These are phyloP conservation scores for Potentilla sterilis DNA, from an alignment of 306 rosid species.

Conservation along the genomic window DNA sequence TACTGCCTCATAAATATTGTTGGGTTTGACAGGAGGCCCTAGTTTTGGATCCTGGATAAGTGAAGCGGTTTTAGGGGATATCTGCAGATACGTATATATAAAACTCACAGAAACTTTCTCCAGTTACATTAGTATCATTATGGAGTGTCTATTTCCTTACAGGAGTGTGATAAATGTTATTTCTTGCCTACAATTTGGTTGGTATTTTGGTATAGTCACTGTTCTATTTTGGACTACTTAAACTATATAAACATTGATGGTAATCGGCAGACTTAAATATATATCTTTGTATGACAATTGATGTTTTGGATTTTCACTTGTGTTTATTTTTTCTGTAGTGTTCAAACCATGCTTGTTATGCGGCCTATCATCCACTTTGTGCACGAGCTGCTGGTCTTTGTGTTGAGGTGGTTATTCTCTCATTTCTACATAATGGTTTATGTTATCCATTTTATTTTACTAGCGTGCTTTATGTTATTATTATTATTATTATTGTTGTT, in stretches of 20 bases:
- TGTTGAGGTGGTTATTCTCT: slow-evolving; percentile 70
- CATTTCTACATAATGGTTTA: slow-evolving; percentile 11
- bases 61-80: background rate
- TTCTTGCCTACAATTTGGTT: background rate
- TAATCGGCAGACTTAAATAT: background rate
- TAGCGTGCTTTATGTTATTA: background rate
- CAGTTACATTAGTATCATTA: background rate
- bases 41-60: background rate
- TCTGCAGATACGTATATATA: background rate
- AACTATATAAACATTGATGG: background rate
- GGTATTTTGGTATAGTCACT: background rate
- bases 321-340: slow-evolving; percentile 50
- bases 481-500: background rate
- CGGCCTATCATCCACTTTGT: slow-evolving; percentile 97
- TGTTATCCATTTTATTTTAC: background rate
- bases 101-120: background rate
- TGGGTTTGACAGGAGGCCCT: background rate
- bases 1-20: background rate
- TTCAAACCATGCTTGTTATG: slow-evolving; percentile 90
- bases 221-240: background rate
- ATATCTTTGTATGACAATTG: background rate
- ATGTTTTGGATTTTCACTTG: slow-evolving; percentile 5
- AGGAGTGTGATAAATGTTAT: background rate
- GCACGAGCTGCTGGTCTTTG: slow-evolving; percentile 99
- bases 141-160: background rate